Base-by-base conservation (phyloP, 2,329 filamentous ascomycete genomes). In the Aspergillus alliaceus region DNA sequence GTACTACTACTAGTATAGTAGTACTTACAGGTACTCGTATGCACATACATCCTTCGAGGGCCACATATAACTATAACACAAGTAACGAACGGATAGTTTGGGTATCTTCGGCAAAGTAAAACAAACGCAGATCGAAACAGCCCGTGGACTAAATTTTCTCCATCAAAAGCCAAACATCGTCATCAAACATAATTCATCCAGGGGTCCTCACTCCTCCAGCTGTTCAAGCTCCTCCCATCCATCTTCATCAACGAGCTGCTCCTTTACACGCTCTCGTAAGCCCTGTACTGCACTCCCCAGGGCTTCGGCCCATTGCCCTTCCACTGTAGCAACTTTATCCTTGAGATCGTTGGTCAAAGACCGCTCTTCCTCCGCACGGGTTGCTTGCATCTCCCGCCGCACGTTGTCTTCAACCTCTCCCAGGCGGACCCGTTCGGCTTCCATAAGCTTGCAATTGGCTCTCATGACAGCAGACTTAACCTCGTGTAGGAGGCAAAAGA, bases 251-350 rank as follows among this genome's bases (percentile, higher is more conserved):
- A 91, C 75, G 64, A 97, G 79, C 78, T 87, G 93, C 29, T 82
- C 83, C 53, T 87, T 87, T 0, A 96, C 88, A 52, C 89, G 80
- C 70, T 86, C 85, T 75, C 90, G 93, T 60, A 93, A 87, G 15
- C 80, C 83, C 59, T 84, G 84, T 65, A 98, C 82, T 54, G 87
- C 85, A 60, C 87, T 86, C 1, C 93, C 93, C n/a, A 98, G 79
- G 5, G 90, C 92, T 67, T 91, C 90, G 34, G 84, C 81, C 93
- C 95, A 98, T 75, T 96, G 91, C 54, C 91, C 89, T 75, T 96
- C 92, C 32, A 98, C 90, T 61, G 93, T 86, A 31, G 88, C 85
- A 2, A 97, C 95, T 75, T 96, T 96, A 69, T 97, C 93, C 77
- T 98, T 95, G 64, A 98, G 75, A 69, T 97, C 93, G 49, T 88